Conservation (phyloP, 2,329 filamentous ascomycete genomes). For the Clonostachys rosea region DNA sequence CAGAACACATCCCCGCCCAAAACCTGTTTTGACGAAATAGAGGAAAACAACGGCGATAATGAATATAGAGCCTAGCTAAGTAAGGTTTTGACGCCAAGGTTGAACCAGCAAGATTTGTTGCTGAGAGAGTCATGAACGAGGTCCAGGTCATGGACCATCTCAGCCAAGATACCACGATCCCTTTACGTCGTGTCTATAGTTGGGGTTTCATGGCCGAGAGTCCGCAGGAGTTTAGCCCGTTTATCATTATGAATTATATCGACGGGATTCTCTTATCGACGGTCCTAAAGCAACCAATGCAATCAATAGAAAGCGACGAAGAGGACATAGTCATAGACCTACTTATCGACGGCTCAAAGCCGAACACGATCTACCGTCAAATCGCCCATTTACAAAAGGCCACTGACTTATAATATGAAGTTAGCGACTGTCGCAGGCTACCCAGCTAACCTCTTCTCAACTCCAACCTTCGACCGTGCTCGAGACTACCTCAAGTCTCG, state of each 20-base stretch:
- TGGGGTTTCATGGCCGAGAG: constrained; percentile 20
- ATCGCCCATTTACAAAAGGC: constrained; percentile 19
- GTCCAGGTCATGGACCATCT: constrained; percentile 17
- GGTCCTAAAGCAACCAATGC: constrained; percentile 13
- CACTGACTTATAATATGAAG: constrained; percentile 31
- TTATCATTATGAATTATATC: constrained; percentile 25
- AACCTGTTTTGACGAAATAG: not conserved
- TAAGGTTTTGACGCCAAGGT: not conserved
- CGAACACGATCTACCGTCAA: constrained; percentile 14
- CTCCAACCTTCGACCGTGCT: constrained; percentile 17
- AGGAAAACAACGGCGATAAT: not conserved
- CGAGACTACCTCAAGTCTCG: constrained; percentile 14
- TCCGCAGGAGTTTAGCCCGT: constrained; percentile 20
- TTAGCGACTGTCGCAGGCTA: constrained; percentile 21
- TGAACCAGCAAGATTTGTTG: constrained; percentile 8
- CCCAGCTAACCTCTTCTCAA: constrained; percentile 17
- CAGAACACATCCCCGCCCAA: no score
- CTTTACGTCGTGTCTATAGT: constrained; percentile 14
- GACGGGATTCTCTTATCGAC: constrained; percentile 12
- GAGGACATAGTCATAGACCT: constrained; percentile 11
- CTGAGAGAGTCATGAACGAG: constrained; percentile 24
- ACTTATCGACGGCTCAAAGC: constrained; percentile 8
- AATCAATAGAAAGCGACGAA: constrained; percentile 6
- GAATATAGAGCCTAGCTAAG: not conserved
- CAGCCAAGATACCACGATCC: constrained; percentile 19